Evolutionary conservation across 176 grass and related monocot species (phyloP).

Genomic region (Carex pumila): DNA sequence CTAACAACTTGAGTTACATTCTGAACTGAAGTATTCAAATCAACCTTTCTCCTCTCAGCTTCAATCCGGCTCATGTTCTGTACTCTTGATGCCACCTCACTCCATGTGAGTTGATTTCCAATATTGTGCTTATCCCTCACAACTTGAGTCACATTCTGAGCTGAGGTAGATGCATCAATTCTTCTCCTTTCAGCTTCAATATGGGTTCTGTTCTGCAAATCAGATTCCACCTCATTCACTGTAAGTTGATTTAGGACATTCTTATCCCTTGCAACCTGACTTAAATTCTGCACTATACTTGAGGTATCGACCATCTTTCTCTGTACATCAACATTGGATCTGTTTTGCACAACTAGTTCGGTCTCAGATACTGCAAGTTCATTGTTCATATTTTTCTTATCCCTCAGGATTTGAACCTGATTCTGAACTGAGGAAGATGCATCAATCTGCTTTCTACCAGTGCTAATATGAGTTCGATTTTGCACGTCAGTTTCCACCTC

Average conservation of each 20-base stretch:
- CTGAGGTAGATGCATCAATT: constrained; percentile 30
- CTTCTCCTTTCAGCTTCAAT: constrained; percentile 28
- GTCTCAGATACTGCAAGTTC: constrained; percentile 15
- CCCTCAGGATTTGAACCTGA: constrained; percentile 5
- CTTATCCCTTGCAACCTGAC: constrained; percentile 34
- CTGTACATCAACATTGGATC: constrained; percentile 34
- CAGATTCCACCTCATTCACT: constrained; percentile 28
- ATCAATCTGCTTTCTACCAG: neutral
- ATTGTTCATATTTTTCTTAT: constrained; percentile 4
- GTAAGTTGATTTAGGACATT: constrained; percentile 30
- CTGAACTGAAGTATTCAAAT: constrained; percentile 35
- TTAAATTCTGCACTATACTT: constrained; percentile 38
- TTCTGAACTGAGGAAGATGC: constrained; percentile 1
- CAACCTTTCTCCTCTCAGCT: constrained; percentile 23
- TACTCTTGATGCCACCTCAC: constrained; percentile 24
- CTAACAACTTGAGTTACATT: constrained; percentile 30
- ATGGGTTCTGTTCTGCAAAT: constrained; percentile 19
- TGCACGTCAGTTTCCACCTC: constrained; percentile 2
- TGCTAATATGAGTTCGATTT: constrained; percentile 6
- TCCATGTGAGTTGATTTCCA: constrained; percentile 15
- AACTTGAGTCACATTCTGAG: constrained; percentile 41
- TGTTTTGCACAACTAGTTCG: constrained; percentile 20
- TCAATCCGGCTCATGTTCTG: constrained; percentile 30
- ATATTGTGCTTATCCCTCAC: constrained; percentile 33
- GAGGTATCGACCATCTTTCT: constrained; percentile 33